phyloP scores from a whole-genome alignment of 305 asterid genomes.

The Ilex paraguariensis region DNA sequence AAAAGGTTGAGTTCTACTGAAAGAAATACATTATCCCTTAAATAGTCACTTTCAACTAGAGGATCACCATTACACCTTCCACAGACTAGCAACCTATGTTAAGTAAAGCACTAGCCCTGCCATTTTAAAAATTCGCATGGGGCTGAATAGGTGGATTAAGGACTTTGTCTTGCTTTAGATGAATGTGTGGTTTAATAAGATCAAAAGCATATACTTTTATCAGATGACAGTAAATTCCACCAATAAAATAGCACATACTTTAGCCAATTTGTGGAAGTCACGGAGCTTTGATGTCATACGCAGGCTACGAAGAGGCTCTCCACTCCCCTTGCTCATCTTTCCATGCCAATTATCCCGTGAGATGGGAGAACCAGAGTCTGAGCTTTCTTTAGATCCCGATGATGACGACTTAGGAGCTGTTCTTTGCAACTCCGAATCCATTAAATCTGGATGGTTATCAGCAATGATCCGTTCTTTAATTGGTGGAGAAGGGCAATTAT shows the following conservation, averaged over 20 bases:
- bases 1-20: no score
- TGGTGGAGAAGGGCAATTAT: constrained; percentile 49
- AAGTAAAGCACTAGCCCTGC: no score
- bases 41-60: no score
- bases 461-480: constrained; percentile 42
- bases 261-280: constrained; percentile 84
- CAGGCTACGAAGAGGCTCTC: constrained; percentile 73
- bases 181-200: no score
- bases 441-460: constrained; percentile 48
- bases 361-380: constrained; percentile 61
- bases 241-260: constrained; percentile 42
- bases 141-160: no score
- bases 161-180: no score
- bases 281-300: constrained; percentile 89
- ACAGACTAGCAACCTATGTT: no score
- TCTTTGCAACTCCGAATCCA: constrained; percentile 52
- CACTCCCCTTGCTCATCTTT: constrained; percentile 51
- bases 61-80: no score
- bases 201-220: no score
- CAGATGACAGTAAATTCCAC: no score
- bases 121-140: no score
- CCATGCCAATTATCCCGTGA: constrained; percentile 77
- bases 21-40: no score
- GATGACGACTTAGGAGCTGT: constrained; percentile 43
- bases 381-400: constrained; percentile 61